Evolutionary conservation across 2,329 filamentous ascomycete species (phyloP), one percentile per base, ranked within the genome.

Genomic region (Verticillium nonalfalfae): DNA sequence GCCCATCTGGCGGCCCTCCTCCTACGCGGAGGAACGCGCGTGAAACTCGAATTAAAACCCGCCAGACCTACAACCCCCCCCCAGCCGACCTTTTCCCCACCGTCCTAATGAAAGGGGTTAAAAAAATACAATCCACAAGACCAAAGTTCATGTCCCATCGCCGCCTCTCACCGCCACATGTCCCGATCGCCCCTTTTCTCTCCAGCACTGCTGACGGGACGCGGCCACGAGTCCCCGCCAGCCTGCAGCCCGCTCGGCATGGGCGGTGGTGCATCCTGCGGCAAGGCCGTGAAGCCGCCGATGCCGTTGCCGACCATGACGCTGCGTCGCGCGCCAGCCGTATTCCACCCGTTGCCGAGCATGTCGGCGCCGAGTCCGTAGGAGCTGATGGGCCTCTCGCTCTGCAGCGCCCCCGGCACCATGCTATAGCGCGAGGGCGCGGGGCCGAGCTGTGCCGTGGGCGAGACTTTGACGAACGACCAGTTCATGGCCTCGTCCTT

Each of bases 351-450:
- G 57, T 73, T 67, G 2, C 77, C 75, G 2, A 77, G 71, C 21
- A 82, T 72, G 64, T 85, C 83, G 15, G 80, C 76, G n/a, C 78
- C 79, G 39, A 86, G 76, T 14, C 84, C 84, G 69, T 85, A 86
- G 68, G 79, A 82, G 71, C 83, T 86, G 60, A 80, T 72, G 36
- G 82, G 83, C 39, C 83, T 78, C 67, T 70, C 71, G 61, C 35
- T 67, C 60, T 45, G 65, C 45, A 52, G 11, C 57, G 36, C 67
- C 58, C 7, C 63, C 39, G 60, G 39, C 33, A 58, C 58, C 62
- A 63, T 63, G 62, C 63, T 65, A 18, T 61, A 35, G 56, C 59
- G 61, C 56, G 59, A 61, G 34, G 62, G 26, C 15, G 56, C 55
- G 5, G 66, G 65, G 9, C 65, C 62, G 7, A 59, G 62, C 60